Base-by-base conservation (phyloP, 2,329 filamentous ascomycete genomes). In the Pseudogymnoascus sp. region DNA sequence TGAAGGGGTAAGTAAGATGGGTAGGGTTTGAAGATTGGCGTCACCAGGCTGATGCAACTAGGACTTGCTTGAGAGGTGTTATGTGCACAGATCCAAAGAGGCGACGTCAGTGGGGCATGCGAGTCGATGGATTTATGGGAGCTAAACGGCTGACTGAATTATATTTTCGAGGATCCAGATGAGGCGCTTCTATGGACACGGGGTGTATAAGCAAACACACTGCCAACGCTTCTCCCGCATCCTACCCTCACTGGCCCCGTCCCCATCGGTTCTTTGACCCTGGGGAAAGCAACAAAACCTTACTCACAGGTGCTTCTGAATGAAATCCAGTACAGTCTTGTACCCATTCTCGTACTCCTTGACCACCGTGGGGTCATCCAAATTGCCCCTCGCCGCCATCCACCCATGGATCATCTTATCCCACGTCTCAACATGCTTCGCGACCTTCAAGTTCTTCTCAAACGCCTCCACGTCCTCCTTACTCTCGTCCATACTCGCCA, bases 341-440 rank as follows among this genome's bases (percentile, higher is more conserved):
- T 82, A 82, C 50, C 81, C 81, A 26, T 79, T 74, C 69, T 78
- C 76, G 68, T 77, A 83, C 70, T 82, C 79, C 59, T 72, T 75
- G 68, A 74, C 73, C 59, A 78, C 79, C 47, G 75, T 76, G 64
- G 77, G 73, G 31, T 80, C 73, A 10, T 76, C 73, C 10, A 84
- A 69, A 61, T 83, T 73, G 0, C 78, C 76, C 24, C 82, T 73
- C 0, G 82, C 81, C 6, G 80, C 81, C 82, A 85, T 85, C 80
- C 81, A 85, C n/a, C 82, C 82, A 68, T 85, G 82, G 68, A 77
- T 76, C 77, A 82, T 82, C 61, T 72, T 77, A 1, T 64, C 61
- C 67, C 81, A 84, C 1, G 75, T 82, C 68, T 82, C 79, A 13
- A 83, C 76, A 63, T 78, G 69, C 14, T 78, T 77, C 7, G 74